A percentile compares a stretch with the other conserved stretches of the same genome.
phyloP scores from a whole-genome alignment of 371 early-diverging fungal genomes.

The Lichtheimia ramosa region DNA sequence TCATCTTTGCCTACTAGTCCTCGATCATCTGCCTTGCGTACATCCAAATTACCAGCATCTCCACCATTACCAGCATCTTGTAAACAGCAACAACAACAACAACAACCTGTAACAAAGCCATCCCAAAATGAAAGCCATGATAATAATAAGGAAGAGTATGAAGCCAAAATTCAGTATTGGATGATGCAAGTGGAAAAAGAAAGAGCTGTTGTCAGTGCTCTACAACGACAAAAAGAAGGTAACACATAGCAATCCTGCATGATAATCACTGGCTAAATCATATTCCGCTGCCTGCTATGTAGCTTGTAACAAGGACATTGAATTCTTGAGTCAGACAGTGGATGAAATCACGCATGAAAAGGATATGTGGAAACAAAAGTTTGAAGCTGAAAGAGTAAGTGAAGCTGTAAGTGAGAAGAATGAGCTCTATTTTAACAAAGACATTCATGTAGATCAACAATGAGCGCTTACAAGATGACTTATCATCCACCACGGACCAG shows the following conservation, averaged over 20 bases:
- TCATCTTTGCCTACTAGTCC: constrained; percentile 6
- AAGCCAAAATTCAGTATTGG: constrained; percentile 6
- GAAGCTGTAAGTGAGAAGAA: not conserved
- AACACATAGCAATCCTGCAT: too few species aligned
- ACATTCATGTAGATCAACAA: constrained; percentile 3
- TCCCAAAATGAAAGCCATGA: not conserved
- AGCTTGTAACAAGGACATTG: constrained; percentile 36
- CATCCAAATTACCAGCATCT: not conserved
- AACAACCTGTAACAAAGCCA: too few species aligned
- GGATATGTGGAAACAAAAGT: constrained; percentile 25
- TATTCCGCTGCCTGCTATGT: too few species aligned
- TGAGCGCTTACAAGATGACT: constrained; percentile 10
- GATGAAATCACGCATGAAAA: constrained; percentile 30
- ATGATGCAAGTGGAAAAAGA: constrained; percentile 33
- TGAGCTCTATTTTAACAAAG: not conserved
- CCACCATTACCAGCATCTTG: not conserved
- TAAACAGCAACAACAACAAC: constrained; percentile 1
- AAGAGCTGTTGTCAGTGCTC: constrained; percentile 33
- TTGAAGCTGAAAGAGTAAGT: constrained; percentile 29
- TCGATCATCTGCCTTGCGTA: not conserved
- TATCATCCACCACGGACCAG: constrained; percentile 3
- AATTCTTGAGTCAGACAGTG: constrained; percentile 29
- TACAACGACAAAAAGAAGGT: constrained; percentile 45
- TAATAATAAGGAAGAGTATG: not conserved
- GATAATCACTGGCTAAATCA: too few species aligned